Evolutionary conservation across 1,284 basidiomycete genomes (phyloP).

Genomic region (Testicularia cyperi): DNA sequence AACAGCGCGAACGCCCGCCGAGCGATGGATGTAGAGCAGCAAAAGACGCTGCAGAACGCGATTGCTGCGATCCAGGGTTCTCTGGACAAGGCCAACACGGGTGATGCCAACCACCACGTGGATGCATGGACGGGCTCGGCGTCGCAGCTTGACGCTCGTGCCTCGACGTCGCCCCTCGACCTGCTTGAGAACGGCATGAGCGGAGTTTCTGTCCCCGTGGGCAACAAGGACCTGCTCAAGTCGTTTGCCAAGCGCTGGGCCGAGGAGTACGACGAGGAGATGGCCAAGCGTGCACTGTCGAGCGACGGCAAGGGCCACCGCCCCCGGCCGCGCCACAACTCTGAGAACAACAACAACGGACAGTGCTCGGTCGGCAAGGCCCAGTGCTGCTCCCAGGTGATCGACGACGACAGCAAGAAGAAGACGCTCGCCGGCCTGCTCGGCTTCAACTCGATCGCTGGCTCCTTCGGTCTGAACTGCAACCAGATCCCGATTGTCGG

Average conservation of each 20-base stretch:
- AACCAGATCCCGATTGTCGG: slow-evolving; percentile 35
- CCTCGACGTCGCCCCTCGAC: slow-evolving; percentile 5
- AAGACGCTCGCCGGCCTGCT: slow-evolving; percentile 40
- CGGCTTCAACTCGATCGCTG: slow-evolving; percentile 33
- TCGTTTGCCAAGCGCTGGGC: slow-evolving; percentile 18
- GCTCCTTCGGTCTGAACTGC: slow-evolving; percentile 42
- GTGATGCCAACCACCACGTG: slow-evolving; percentile 27
- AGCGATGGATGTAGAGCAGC: slow-evolving; percentile 42
- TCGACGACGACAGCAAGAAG: slow-evolving; percentile 39
- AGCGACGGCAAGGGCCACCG: slow-evolving; percentile 28
- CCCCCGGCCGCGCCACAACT: slow-evolving; percentile 11
- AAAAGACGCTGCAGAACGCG: slow-evolving; percentile 20
- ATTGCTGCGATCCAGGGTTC: slow-evolving; percentile 21
- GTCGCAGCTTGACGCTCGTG: slow-evolving; percentile 14
- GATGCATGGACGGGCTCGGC: slow-evolving; percentile 28
- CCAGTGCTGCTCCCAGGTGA: slow-evolving; percentile 40
- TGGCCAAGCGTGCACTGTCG: slow-evolving; percentile 27
- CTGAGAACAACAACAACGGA: slow-evolving; percentile 39
- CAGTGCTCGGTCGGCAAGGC: slow-evolving; percentile 38
- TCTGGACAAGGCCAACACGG: slow-evolving; percentile 31
- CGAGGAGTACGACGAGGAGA: slow-evolving; percentile 24
- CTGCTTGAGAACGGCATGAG: slow-evolving; percentile 11
- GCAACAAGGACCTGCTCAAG: slow-evolving; percentile 26
- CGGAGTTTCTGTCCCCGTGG: slow-evolving; percentile 27
- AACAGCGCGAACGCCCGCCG: slow-evolving; percentile 43